Conservation (phyloP, 2,329 filamentous ascomycete genomes). For the Fusarium acutatum region DNA sequence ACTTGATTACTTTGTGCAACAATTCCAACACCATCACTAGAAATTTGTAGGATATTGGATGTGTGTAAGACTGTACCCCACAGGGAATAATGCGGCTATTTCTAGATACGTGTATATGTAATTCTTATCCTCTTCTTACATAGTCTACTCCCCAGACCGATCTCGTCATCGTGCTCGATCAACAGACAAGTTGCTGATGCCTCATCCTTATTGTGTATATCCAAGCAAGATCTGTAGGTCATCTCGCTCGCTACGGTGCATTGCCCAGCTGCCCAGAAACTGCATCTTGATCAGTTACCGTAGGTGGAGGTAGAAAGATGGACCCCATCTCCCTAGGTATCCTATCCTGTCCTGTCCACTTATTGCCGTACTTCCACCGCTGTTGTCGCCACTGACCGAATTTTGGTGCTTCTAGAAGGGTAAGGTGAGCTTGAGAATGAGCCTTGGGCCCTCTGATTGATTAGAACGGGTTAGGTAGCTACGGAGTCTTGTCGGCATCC, state of each 20-base stretch:
- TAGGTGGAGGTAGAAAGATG: background rate
- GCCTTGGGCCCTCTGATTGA: background rate
- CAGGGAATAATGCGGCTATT: background rate
- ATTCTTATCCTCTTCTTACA: background rate
- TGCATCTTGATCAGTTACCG: background rate
- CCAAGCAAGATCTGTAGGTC: background rate
- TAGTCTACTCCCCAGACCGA: background rate
- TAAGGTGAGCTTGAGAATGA: conserved; percentile 4
- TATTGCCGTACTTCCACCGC: conserved; percentile 21
- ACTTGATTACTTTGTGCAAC: conserved; percentile 1
- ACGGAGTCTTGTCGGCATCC: background rate
- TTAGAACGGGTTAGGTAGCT: background rate
- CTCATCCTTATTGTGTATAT: conserved; percentile 17
- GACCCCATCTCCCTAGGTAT: background rate
- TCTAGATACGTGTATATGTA: background rate
- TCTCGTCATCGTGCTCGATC: conserved; percentile 15
- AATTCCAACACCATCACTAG: background rate
- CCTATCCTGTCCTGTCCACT: background rate
- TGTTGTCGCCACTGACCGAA: conserved; percentile 24
- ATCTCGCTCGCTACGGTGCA: background rate
- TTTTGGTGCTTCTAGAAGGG: conserved; percentile 23
- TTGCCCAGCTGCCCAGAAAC: background rate
- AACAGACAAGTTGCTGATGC: background rate
- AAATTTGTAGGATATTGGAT: conserved; percentile 1
- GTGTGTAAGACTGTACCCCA: conserved; percentile 20